Percentiles rank a stretch among this genome's conserved stretches.
Evolutionary conservation across 345 rosid genomes (phyloP).

Genomic region (Pelargonium nanum): DNA sequence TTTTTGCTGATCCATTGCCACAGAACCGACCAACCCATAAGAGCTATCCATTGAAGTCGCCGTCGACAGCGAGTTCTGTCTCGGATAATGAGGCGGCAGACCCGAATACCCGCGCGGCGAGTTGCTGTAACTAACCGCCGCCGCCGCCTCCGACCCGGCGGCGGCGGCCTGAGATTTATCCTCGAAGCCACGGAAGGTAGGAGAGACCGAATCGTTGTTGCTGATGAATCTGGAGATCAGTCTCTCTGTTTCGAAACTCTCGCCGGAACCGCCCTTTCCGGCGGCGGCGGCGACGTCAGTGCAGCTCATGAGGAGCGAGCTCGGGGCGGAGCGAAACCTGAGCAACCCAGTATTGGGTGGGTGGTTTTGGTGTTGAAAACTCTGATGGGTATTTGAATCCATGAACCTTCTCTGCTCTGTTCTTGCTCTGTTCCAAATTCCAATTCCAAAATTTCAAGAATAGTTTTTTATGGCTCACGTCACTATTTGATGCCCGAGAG

Average conservation of each 20-base stretch:
- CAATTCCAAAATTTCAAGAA: neutral
- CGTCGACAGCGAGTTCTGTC: neutral
- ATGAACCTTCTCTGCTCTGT: slow-evolving; percentile 15
- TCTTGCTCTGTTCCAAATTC: no score
- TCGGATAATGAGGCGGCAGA: neutral
- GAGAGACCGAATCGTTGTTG: slow-evolving; percentile 15
- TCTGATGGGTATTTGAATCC: slow-evolving; percentile 43
- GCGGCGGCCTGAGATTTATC: slow-evolving; percentile 15
- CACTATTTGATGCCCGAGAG: neutral
- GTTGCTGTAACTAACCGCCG: neutral
- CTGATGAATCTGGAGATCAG: slow-evolving; percentile 30
- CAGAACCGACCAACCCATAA: neutral
- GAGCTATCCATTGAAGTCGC: neutral
- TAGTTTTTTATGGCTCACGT: neutral
- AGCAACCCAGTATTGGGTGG: slow-evolving; percentile 53
- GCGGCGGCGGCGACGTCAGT: slow-evolving; percentile 16
- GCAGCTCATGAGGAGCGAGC: slow-evolving; percentile 38
- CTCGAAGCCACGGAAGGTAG: slow-evolving; percentile 14
- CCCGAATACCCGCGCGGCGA: neutral
- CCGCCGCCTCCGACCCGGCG: neutral
- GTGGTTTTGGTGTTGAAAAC: slow-evolving; percentile 20
- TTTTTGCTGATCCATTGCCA: neutral
- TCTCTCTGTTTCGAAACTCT: slow-evolving; percentile 21
- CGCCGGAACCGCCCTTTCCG: slow-evolving; percentile 15
- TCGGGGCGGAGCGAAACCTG: slow-evolving; percentile 74